Base-by-base conservation (phyloP, 2,329 filamentous ascomycete species). In the Didymella keratinophila region DNA sequence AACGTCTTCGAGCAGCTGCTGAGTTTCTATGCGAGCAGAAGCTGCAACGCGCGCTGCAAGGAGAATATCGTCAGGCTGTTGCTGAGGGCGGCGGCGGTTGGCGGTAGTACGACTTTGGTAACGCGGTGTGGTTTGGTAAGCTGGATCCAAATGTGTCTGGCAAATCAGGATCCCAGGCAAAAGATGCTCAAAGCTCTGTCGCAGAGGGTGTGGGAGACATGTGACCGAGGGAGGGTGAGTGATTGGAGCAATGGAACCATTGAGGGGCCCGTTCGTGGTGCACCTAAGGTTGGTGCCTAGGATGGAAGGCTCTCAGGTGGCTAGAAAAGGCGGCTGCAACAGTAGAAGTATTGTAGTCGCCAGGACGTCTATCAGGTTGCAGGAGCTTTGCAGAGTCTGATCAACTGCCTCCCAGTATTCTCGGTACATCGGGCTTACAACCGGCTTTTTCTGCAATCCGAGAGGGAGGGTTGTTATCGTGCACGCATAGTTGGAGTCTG, bases 91-190 rank as follows among this genome's bases (percentile, higher is more conserved):
- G 87, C 87, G 0, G 83, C 93, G 30, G 84, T 87, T 28, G 87
- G 85, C 1, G 92, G 91, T 1, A 92, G 90, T 74, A 91, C 88
- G 4, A 94, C 90, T n/a, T 80, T 96, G 44, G 83, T 92, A 36
- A 96, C 92, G 1, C 82, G 93, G 56, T 88, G 89, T 42, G 91
- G 90, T 16, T 80, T 90, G 20, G 74, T 94, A 52, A 88, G 85
- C 64, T 96, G 92, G 93, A 81, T 94, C 9, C 83, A 89, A 58
- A 84, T 85, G 58, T 86, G 87, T 67, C 74, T 84, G 34, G 82
- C 82, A 16, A 64, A 63, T 4, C 76, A 80, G 3, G 81, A 78
- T 49, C 74, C 76, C 43, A 81, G 83, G 16, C 83, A 85, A 63
- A 77, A 75, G 18, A 75, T 86, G 23, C 78, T 87, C 50, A 82